A percentile compares a stretch with the other conserved stretches of the same genome.
These are phyloP conservation scores for Apiotrichum mycotoxinovorans DNA, from an alignment of 1,284 basidiomycete genomes.

Conservation along the genomic window DNA sequence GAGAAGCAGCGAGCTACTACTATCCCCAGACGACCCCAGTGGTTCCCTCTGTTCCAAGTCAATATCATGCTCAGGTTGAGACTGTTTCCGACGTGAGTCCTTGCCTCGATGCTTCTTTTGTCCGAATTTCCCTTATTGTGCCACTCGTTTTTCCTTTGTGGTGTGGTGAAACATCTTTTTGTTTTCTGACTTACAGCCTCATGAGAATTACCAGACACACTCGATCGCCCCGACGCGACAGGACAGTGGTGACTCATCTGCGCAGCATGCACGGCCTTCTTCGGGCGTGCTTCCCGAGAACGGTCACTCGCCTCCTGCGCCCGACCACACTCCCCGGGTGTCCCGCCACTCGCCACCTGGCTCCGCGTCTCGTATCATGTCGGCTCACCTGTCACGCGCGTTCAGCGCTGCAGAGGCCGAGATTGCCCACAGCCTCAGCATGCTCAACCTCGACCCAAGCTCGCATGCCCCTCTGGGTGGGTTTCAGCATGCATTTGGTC, in stretches of 20 bases:
- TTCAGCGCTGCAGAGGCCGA: neutral
- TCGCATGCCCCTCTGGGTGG: neutral
- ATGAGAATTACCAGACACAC: too few species aligned
- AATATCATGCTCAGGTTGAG: constrained; percentile 38
- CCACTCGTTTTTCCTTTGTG: too few species aligned
- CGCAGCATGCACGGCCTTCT: neutral
- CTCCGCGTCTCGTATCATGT: neutral
- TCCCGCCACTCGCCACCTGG: too few species aligned
- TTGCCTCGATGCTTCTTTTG: too few species aligned
- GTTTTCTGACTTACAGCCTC: neutral
- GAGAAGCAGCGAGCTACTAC: neutral
- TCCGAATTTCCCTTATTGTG: neutral
- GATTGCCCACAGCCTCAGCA: neutral
- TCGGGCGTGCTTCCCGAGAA: neutral
- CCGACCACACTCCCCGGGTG: neutral
- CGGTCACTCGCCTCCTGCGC: neutral
- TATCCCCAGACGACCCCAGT: too few species aligned
- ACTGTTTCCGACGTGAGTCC: constrained; percentile 43
- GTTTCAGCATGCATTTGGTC: too few species aligned
- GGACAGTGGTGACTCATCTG: neutral
- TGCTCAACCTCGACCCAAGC: neutral
- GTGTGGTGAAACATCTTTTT: too few species aligned
- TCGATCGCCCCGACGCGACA: neutral
- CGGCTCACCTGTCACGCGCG: neutral
- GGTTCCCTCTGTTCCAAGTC: too few species aligned